Evolutionary conservation across 2,329 filamentous ascomycete genomes (phyloP), one percentile per base, ranked within the genome.

Genomic region (Alternaria sp.): DNA sequence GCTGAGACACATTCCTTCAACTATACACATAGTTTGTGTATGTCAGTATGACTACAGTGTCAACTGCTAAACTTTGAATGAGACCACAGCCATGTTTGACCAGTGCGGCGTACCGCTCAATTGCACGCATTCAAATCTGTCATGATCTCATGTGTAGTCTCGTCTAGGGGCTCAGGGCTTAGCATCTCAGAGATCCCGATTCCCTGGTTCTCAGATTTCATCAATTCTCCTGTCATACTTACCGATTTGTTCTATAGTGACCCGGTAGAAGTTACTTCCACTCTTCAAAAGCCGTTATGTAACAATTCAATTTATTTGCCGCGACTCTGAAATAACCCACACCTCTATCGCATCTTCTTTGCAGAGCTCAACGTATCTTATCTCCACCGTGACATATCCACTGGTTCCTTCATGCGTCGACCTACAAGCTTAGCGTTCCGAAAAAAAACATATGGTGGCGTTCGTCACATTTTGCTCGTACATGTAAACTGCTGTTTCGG

Each of bases 1-100:
- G 90, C 89, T 88, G 89, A 93, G 91, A 85, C 67, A 63, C 61
- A 63, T 62, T 52, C 19, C 30, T 28, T 36, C 6, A 25, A 21
- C 23, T 21, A 52, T 21, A 52, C 19, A 52, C 15, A 15, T 3
- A 40, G 49, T 8, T 44, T 32, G 17, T 21, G 26, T 40, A 19
- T 21, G 23, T 36, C 9, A 52, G 30, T 52, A 25, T 21, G 30
- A 21, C 19, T 40, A 15, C 17, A 32, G 10, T 19, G 36, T 52
- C 49, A 21, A 52, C 19, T 40, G 19, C n/a, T 21, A 12, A 11
- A 21, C 49, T 40, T 40, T 28, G 28, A 9, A n/a, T 12, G 13
- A 21, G 17, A n/a, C 13, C 19, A 23, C 3, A 13, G 12, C 52
- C 17, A 26, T 30, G 19, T 23, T 30, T 19, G 19, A n/a, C 17